Conservation (phyloP, 768 basidiomycete species). For the Rickenella mellea region DNA sequence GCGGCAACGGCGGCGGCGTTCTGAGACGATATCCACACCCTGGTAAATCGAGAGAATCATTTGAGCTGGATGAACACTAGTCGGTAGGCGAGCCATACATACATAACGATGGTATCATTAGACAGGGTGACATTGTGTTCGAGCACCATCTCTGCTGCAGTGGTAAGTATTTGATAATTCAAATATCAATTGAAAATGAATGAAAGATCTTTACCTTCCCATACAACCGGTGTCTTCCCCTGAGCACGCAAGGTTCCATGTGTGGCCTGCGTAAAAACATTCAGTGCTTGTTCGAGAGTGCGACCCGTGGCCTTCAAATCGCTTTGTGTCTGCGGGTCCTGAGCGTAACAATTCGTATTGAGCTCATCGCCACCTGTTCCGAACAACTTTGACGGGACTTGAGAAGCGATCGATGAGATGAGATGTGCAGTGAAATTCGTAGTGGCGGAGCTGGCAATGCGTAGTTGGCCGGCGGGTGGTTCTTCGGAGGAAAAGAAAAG, state of each 20-base stretch:
- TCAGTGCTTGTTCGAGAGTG: constrained; percentile 20
- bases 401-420: constrained; percentile 10
- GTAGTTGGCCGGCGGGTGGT: constrained; percentile 30
- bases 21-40: constrained; percentile 38
- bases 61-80: background rate
- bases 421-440: constrained; percentile 15
- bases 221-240: constrained; percentile 27
- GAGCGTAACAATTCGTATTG: constrained; percentile 21
- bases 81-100: background rate
- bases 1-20: constrained; percentile 29
- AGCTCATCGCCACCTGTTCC: constrained; percentile 30
- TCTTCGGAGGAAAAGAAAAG: constrained; percentile 10
- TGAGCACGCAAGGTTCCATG: constrained; percentile 14
- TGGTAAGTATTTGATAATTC: constrained; percentile 39
- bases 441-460: constrained; percentile 16
- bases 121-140: constrained; percentile 26
- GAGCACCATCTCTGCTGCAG: constrained; percentile 49
- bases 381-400: constrained; percentile 16
- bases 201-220: constrained; percentile 49
- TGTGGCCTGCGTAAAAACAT: constrained; percentile 17
- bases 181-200: constrained; percentile 52
- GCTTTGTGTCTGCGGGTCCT: constrained; percentile 16
- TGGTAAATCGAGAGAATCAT: constrained; percentile 3
- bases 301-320: constrained; percentile 10
- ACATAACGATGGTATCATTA: constrained; percentile 35